Evolutionary conservation across 305 asterid genomes (phyloP), one percentile per base, ranked within the genome.

Genomic region (Rubia balearica): DNA sequence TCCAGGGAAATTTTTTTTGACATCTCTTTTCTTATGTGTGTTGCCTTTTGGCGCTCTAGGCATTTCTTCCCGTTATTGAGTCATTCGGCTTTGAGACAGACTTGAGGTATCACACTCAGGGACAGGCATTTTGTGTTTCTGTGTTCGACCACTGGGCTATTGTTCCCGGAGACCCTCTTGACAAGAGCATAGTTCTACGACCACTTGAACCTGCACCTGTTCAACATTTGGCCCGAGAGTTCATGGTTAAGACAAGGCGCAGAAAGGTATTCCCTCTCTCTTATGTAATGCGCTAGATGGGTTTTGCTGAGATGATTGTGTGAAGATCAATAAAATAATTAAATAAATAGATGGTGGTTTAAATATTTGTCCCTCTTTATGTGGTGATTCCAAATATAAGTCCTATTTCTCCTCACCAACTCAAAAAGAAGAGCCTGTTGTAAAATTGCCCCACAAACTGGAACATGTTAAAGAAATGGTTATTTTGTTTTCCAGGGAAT

Each of bases 191-290:
- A 51, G 96, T 93, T 41, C 82, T 93, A 45, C 92, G 97, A 46
- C 97, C 98, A 8, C 83, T 93, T 65, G 98, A 93, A 83, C 98
- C 98, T 48, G 98, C 97, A 61, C 97, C 97, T 46, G 83, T 91
- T 78, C 96, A 89, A 65, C 96, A 93, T 76, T 83, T 93, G 83
- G 98, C 97, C 65, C 95, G 97, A 49, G 98, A 93, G 73, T 93
- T 93, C 77, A 91, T 93, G 98, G 98, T 93, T 71, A 93, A 93
- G 84, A 93, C 98, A 13, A 84, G 98, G 82, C 98, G 96, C 71
- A 88, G 97, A 40, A 93, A 93, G 97, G 98, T 93, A 83, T 67
- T 22, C 21, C 30, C 30, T 51, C 69, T 19, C 60, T 17, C 46
- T 41, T 19, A 55, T 45, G 5, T 27, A 33, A n/a, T 11, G 27